phyloP scores from a whole-genome alignment of 2,329 filamentous ascomycete genomes.

The Cercospora berteroae region DNA sequence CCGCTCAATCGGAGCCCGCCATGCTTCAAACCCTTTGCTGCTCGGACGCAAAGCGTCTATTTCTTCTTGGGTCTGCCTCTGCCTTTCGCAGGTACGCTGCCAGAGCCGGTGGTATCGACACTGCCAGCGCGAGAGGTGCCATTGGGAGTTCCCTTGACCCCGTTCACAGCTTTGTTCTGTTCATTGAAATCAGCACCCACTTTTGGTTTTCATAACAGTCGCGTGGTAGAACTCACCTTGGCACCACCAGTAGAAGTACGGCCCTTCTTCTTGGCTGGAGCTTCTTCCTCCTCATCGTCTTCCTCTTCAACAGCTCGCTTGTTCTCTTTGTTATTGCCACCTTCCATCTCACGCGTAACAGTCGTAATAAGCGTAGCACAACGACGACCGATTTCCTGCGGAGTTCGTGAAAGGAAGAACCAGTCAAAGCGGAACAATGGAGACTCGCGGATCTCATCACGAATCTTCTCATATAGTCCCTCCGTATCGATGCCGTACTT shows the following conservation, averaged over 20 bases:
- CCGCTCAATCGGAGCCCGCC: not conserved
- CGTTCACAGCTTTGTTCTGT: conserved; percentile 91
- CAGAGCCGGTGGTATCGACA: conserved; percentile 71
- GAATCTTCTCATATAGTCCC: conserved; percentile 84
- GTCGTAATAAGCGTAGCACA: conserved; percentile 94
- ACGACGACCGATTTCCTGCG: conserved; percentile 84
- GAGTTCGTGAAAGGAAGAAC: conserved; percentile 96
- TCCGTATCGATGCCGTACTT: conserved; percentile 90
- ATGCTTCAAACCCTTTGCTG: not conserved
- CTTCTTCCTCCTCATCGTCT: conserved; percentile 74
- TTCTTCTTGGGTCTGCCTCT: conserved; percentile 45
- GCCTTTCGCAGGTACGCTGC: conserved; percentile 41
- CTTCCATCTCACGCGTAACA: conserved; percentile 91
- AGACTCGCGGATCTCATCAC: conserved; percentile 94
- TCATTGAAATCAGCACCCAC: conserved; percentile 11
- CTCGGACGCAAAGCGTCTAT: conserved; percentile 14
- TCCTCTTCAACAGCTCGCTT: conserved; percentile 79
- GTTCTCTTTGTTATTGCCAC: conserved; percentile 48
- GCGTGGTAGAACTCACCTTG: conserved; percentile 62
- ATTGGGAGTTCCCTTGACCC: conserved; percentile 76
- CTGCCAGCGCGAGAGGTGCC: conserved; percentile 83
- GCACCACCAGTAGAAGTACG: conserved; percentile 64
- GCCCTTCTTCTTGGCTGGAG: conserved; percentile 88
- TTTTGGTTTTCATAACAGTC: not conserved
- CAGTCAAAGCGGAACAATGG: conserved; percentile 97